Percentiles rank a stretch among this genome's conserved stretches.
These are phyloP conservation scores for Pelargonium fulgidum DNA, from an alignment of 441 rosid genomes.

Conservation along the genomic window DNA sequence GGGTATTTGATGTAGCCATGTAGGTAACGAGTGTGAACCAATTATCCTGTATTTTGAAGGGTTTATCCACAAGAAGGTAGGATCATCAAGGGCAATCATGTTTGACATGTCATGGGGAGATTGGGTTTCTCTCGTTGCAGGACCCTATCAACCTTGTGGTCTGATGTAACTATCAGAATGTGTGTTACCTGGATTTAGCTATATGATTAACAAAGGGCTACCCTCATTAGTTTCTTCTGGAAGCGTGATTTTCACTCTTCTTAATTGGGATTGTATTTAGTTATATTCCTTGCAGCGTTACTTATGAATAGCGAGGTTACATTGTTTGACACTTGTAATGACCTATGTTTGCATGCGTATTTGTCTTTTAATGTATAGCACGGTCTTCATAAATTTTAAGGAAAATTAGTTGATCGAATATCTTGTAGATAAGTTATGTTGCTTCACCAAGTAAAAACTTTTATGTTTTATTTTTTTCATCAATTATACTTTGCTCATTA, in stretches of 20 bases:
- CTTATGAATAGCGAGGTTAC: background rate
- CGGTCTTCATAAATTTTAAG: background rate
- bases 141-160: no score
- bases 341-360: background rate
- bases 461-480: background rate
- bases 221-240: background rate
- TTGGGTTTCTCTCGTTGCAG: no score
- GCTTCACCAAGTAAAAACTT: background rate
- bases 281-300: background rate
- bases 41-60: background rate
- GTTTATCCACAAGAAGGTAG: no score
- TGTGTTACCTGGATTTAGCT: no score
- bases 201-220: no score
- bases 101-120: no score
- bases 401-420: background rate
- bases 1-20: background rate
- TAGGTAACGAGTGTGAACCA: no score
- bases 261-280: background rate
- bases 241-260: background rate
- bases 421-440: background rate
- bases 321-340: background rate
- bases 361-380: background rate
- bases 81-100: no score
- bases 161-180: no score
- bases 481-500: background rate